phyloP scores from a whole-genome alignment of 2,329 filamentous ascomycete genomes.

The Teratosphaeriaceae sp. region DNA sequence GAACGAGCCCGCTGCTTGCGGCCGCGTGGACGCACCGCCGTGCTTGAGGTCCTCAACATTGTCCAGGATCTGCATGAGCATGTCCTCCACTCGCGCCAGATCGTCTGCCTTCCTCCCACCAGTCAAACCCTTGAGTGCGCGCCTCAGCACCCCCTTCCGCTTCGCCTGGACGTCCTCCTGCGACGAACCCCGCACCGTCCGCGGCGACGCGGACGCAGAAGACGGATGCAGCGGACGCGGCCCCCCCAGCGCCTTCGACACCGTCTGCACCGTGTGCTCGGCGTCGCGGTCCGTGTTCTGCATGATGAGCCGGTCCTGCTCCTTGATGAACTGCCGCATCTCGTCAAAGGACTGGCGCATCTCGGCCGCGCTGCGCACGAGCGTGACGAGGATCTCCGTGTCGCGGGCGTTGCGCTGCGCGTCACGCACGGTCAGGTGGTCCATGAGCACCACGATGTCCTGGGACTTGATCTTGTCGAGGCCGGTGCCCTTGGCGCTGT shows the following conservation, averaged over 20 bases:
- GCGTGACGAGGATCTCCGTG: constrained; percentile 89
- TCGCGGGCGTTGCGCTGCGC: constrained; percentile 93
- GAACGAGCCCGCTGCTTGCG: constrained; percentile 20
- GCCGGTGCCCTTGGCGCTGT: constrained; percentile 77
- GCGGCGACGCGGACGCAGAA: constrained; percentile 56
- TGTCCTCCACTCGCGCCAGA: constrained; percentile 33
- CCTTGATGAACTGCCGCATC: constrained; percentile 84
- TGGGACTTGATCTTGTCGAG: constrained; percentile 92
- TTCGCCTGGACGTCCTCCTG: constrained; percentile 60
- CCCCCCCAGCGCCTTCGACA: constrained; percentile 64
- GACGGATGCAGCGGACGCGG: constrained; percentile 82
- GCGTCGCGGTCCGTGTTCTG: constrained; percentile 81
- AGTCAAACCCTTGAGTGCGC: constrained; percentile 77
- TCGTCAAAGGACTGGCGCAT: constrained; percentile 97
- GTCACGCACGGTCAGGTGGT: constrained; percentile 94
- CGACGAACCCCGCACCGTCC: constrained; percentile 47
- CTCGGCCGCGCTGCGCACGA: constrained; percentile 89
- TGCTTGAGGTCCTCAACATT: constrained; percentile 69
- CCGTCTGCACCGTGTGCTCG: constrained; percentile 65
- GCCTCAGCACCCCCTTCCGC: constrained; percentile 87
- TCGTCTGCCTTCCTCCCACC: constrained; percentile 84
- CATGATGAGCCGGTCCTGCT: constrained; percentile 85
- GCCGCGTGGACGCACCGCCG: constrained; percentile 15
- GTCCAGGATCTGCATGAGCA: constrained; percentile 78
- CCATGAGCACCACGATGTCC: constrained; percentile 96